A percentile compares a stretch with the other conserved stretches of the same genome.
phyloP scores from a whole-genome alignment of 192 early-diverging fungal species.

The Backusella circina region DNA sequence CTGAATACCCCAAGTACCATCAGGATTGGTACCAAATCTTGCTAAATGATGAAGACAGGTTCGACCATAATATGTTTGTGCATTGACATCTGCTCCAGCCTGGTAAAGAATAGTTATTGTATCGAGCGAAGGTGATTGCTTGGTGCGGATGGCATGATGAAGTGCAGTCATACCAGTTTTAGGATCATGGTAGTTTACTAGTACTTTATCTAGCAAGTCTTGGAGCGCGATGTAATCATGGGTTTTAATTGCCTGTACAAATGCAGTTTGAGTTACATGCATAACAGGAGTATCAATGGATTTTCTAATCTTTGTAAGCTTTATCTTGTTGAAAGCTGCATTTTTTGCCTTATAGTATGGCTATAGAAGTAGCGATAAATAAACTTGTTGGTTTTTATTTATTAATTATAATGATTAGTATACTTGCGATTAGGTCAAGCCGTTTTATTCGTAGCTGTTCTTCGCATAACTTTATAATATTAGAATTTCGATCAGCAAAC shows the following conservation, averaged over 20 bases:
- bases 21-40: slow-evolving; percentile 38
- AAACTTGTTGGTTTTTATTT: background rate
- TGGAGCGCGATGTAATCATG: slow-evolving; percentile 52
- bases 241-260: slow-evolving; percentile 55
- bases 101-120: slow-evolving; percentile 47
- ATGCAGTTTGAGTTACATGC: slow-evolving; percentile 39
- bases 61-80: slow-evolving; percentile 48
- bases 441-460: slow-evolving; percentile 40
- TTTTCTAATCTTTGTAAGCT: slow-evolving; percentile 41
- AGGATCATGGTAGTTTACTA: slow-evolving; percentile 47
- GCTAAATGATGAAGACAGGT: slow-evolving; percentile 51
- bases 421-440: slow-evolving; percentile 39
- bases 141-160: slow-evolving; percentile 54
- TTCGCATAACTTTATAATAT: slow-evolving; percentile 55
- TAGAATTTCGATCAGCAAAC: slow-evolving; percentile 54
- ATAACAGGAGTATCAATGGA: slow-evolving; percentile 18
- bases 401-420: background rate
- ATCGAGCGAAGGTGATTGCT: slow-evolving; percentile 48
- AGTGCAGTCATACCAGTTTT: slow-evolving; percentile 56
- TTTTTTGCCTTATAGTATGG: background rate
- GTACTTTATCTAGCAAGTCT: slow-evolving; percentile 37
- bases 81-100: slow-evolving; percentile 52
- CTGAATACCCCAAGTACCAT: slow-evolving; percentile 31
- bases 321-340: slow-evolving; percentile 4
- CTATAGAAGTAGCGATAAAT: background rate